Evolutionary conservation across 2,329 filamentous ascomycete species (phyloP).

Genomic region (Chrysosporium keratinophilum): DNA sequence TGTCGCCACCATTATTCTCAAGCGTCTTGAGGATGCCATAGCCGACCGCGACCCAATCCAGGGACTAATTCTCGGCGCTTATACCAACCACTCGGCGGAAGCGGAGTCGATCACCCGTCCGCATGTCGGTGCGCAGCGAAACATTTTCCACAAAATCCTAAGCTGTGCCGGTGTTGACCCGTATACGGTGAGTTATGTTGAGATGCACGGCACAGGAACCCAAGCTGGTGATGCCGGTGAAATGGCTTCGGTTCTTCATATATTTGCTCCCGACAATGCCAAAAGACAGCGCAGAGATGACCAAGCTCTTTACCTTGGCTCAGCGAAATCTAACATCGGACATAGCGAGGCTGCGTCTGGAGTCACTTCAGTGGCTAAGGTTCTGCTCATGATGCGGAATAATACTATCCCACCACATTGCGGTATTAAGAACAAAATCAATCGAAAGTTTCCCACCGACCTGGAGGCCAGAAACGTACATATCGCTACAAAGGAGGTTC

Average conservation of each 20-base stretch:
- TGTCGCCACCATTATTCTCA: constrained; percentile 63
- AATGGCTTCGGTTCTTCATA: constrained; percentile 62
- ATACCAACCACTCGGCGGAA: constrained; percentile 73
- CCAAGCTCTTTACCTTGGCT: constrained; percentile 22
- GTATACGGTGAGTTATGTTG: constrained; percentile 68
- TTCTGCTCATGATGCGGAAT: constrained; percentile 30
- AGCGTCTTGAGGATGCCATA: constrained; percentile 64
- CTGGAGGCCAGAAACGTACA: constrained; percentile 34
- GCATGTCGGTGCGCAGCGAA: constrained; percentile 64
- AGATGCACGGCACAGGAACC: constrained; percentile 84
- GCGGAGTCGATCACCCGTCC: constrained; percentile 76
- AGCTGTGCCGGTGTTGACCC: constrained; percentile 65
- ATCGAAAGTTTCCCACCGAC: constrained; percentile 38
- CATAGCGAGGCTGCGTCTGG: constrained; percentile 46
- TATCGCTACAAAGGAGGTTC: constrained; percentile 39
- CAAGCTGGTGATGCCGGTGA: constrained; percentile 76
- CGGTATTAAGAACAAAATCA: constrained; percentile 31
- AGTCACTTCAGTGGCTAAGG: constrained; percentile 29
- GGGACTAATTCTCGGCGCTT: constrained; percentile 63
- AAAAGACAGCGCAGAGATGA: constrained; percentile 20
- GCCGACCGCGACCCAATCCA: constrained; percentile 60
- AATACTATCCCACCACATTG: constrained; percentile 27
- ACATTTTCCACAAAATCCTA: constrained; percentile 59
- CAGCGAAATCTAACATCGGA: constrained; percentile 29
- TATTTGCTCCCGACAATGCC: constrained; percentile 48